Evolutionary conservation across 768 basidiomycete genomes (phyloP).

Genomic region (Psilocybe cubensis): DNA sequence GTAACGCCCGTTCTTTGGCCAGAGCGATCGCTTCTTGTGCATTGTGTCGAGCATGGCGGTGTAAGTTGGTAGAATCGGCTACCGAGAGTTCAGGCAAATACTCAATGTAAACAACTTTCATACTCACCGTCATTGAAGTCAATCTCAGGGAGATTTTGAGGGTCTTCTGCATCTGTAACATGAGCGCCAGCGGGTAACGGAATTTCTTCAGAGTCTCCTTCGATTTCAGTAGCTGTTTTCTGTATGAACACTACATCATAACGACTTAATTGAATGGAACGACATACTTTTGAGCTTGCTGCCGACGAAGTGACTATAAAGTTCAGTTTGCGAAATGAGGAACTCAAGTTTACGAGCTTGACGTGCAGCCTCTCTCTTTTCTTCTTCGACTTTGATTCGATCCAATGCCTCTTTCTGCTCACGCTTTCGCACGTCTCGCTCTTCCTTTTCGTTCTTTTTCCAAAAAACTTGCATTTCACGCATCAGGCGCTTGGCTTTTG

Average conservation of each 20-base stretch:
- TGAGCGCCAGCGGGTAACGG: conserved; percentile 60
- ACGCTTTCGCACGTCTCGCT: conserved; percentile 88
- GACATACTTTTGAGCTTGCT: conserved; percentile 89
- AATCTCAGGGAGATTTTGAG: conserved; percentile 64
- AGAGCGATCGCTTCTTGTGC: conserved; percentile 87
- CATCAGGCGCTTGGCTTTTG: conserved; percentile 86
- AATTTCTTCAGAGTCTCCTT: conserved; percentile 53
- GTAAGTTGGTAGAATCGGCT: conserved; percentile 91
- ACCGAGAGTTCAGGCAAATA: conserved; percentile 6
- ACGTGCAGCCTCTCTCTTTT: conserved; percentile 90
- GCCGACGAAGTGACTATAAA: conserved; percentile 99
- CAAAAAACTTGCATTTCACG: conserved; percentile 97
- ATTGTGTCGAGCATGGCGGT: conserved; percentile 82
- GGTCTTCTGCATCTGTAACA: conserved; percentile 52
- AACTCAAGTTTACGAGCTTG: conserved; percentile 98
- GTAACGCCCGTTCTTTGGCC: conserved; percentile 77
- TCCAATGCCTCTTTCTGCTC: conserved; percentile 95
- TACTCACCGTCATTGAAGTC: conserved; percentile 89
- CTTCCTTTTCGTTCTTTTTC: conserved; percentile 98
- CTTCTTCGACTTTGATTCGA: conserved; percentile 86
- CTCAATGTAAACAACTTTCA: not conserved
- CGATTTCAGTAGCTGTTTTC: conserved; percentile 70
- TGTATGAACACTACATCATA: conserved; percentile 17
- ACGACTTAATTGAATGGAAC: not conserved
- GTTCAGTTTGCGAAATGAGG: conserved; percentile 96